phyloP scores from a whole-genome alignment of 208 protist genomes.

The Trypanosoma grayi region DNA sequence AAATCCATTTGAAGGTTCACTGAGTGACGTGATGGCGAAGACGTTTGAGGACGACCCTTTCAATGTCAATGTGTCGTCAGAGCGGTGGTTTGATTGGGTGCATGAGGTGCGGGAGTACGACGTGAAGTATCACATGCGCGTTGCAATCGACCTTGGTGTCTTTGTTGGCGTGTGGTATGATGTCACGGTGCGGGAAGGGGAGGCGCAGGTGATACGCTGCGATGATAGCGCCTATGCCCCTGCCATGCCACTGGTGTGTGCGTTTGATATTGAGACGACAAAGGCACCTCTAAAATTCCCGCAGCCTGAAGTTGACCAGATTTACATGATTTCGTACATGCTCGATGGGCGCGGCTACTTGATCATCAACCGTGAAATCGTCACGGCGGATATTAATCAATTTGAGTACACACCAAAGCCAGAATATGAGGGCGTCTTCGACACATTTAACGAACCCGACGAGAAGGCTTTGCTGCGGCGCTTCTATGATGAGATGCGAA shows the following conservation, averaged over 20 bases:
- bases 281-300: constrained; percentile 99
- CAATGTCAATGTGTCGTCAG: constrained; percentile 24
- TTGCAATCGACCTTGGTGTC: constrained; percentile 96
- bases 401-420: constrained; percentile 99
- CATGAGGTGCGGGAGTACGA: constrained; percentile 99
- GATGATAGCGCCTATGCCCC: constrained; percentile 89
- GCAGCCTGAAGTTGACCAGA: constrained; percentile 95
- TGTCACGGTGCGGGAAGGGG: constrained; percentile 74
- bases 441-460: constrained; percentile 96
- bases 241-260: constrained; percentile 89
- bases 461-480: constrained; percentile 90
- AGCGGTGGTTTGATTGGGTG: constrained; percentile 91
- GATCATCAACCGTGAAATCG: constrained; percentile 98
- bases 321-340: constrained; percentile 99
- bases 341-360: constrained; percentile 98
- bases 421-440: constrained; percentile 98
- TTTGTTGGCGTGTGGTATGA: constrained; percentile 97
- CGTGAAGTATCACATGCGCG: constrained; percentile 98
- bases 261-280: constrained; percentile 99
- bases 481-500: constrained; percentile 97
- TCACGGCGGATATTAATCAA: constrained; percentile 97
- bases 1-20: constrained; percentile 53
- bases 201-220: constrained; percentile 60
- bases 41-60: constrained; percentile 56
- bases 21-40: constrained; percentile 71